Conservation (phyloP, 345 rosid species). For the Brassica rapa region DNA sequence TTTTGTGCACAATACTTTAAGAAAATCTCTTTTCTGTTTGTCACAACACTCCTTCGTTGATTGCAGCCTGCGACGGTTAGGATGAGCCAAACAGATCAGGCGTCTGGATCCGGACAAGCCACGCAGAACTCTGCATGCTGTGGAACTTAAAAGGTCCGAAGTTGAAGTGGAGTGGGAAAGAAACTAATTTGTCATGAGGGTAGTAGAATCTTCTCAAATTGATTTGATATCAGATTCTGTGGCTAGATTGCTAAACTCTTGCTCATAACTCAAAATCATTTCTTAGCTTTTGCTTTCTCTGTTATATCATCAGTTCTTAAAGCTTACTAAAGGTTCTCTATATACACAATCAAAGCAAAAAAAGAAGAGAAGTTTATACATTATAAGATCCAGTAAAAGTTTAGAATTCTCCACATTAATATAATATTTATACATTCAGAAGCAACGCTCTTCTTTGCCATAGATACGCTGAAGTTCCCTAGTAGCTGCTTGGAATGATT, state of each 20-base stretch:
- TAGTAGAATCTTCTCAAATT: conserved; percentile 16
- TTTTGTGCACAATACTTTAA: not conserved
- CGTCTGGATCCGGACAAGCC: conserved; percentile 41
- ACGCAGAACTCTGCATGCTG: conserved; percentile 41
- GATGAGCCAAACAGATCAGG: conserved; percentile 43
- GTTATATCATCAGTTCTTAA: not conserved
- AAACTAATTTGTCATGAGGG: conserved; percentile 18
- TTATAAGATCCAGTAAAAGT: conserved; percentile 25
- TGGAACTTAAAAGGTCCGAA: conserved; percentile 29
- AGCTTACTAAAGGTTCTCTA: not conserved
- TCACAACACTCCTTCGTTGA: not conserved
- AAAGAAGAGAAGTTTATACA: not conserved
- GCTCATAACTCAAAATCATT: not conserved
- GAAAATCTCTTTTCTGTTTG: not conserved
- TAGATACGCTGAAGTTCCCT: conserved; percentile 86
- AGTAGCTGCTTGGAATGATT: conserved; percentile 91
- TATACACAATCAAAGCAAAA: not conserved
- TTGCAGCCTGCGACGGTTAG: conserved; percentile 43
- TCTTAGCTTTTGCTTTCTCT: not conserved
- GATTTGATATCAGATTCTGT: not conserved
- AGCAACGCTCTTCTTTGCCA: conserved; percentile 69
- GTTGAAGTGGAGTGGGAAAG: conserved; percentile 5
- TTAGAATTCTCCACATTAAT: not conserved
- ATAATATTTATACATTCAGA: conserved; percentile 29
- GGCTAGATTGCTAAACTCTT: not conserved